phyloP scores from a whole-genome alignment of 1,139 yeast species.

The Diutina siamensis region DNA sequence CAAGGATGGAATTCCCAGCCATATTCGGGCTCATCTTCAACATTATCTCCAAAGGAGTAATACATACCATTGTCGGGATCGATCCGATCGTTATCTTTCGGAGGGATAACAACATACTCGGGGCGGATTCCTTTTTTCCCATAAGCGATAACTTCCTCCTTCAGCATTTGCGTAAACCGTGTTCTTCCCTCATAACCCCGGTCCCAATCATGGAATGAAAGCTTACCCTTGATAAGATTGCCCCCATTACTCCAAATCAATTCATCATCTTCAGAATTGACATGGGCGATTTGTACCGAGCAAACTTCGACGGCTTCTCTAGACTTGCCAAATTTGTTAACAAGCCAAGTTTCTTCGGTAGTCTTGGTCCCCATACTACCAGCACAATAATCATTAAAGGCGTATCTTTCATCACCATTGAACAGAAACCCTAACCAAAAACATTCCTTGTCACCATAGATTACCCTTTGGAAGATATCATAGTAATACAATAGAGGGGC shows the following conservation, averaged over 20 bases:
- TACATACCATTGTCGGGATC: no score
- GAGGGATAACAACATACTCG: background rate
- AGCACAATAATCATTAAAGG: conserved; percentile 10
- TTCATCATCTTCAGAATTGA: conserved; percentile 6
- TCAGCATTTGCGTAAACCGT: background rate
- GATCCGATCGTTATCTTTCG: background rate
- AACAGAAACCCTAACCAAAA: conserved; percentile 11
- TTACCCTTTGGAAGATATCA: conserved; percentile 7
- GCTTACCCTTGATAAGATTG: conserved; percentile 8
- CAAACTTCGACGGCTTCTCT: conserved; percentile 8
- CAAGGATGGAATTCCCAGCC: no score
- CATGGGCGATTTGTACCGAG: conserved; percentile 9
- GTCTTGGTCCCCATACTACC: conserved; percentile 9
- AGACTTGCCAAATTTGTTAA: background rate
- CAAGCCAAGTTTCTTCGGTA: background rate
- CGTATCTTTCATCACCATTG: conserved; percentile 10
- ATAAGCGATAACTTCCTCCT: background rate
- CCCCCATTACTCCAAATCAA: conserved; percentile 11
- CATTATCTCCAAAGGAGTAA: no score
- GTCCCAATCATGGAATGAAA: conserved; percentile 7
- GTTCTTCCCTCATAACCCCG: conserved; percentile 5
- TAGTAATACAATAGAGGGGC: conserved; percentile 9
- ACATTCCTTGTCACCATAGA: conserved; percentile 13
- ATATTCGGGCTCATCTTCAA: no score
- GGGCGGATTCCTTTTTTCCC: background rate